A percentile compares a stretch with the other conserved stretches of the same genome.
Evolutionary conservation across 2,329 filamentous ascomycete species (phyloP).

Genomic region (Karstenula rhodostoma): DNA sequence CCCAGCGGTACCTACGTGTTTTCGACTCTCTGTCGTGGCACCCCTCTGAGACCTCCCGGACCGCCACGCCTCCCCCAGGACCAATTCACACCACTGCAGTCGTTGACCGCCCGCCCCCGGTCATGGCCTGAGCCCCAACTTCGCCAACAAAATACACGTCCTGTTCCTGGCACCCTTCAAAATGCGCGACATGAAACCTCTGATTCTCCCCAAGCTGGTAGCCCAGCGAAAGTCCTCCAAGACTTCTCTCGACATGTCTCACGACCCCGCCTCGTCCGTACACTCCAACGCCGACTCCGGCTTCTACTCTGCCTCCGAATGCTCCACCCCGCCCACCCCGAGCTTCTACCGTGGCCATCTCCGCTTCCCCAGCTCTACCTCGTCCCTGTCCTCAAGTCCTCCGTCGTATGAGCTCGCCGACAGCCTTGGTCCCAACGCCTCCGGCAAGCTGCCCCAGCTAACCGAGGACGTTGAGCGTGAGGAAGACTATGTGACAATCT

Average conservation of each 20-base stretch:
- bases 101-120: constrained; percentile 32
- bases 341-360: constrained; percentile 73
- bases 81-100: constrained; percentile 7
- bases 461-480: constrained; percentile 82
- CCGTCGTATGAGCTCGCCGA: constrained; percentile 60
- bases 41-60: constrained; percentile 41
- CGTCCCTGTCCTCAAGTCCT: constrained; percentile 71
- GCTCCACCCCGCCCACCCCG: constrained; percentile 74
- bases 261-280: constrained; percentile 42
- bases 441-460: constrained; percentile 79
- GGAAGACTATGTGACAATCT: constrained; percentile 62
- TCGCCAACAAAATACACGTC: constrained; percentile 41
- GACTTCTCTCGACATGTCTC: constrained; percentile 42
- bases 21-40: constrained; percentile 45
- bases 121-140: constrained; percentile 43
- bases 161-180: constrained; percentile 27
- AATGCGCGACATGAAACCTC: constrained; percentile 52
- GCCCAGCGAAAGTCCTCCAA: constrained; percentile 49
- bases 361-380: constrained; percentile 76
- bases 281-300: constrained; percentile 48
- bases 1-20: constrained; percentile 46
- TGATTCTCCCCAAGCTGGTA: constrained; percentile 49
- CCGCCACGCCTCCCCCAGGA: constrained; percentile 38
- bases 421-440: constrained; percentile 64
- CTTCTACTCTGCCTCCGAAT: constrained; percentile 67